These are phyloP conservation scores for Chlorella vulgaris DNA, from an alignment of 139 green algal species.

Conservation along the genomic window DNA sequence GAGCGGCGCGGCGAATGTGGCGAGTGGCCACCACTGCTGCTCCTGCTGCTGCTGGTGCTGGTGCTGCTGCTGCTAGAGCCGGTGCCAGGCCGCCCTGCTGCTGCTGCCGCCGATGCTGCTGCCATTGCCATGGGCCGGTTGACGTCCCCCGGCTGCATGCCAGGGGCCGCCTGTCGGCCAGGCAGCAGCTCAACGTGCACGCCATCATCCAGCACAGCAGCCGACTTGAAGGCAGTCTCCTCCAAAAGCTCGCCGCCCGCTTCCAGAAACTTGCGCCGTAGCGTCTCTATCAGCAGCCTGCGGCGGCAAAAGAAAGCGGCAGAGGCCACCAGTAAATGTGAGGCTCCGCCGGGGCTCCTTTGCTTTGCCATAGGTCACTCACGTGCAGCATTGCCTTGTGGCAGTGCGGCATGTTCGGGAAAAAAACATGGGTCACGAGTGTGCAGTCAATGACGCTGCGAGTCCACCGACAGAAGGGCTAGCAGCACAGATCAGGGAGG, in stretches of 20 bases:
- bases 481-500: too few species aligned
- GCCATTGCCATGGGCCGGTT: slow-evolving; percentile 55
- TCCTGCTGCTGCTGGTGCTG: background rate
- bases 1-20: background rate
- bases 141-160: slow-evolving; percentile 52
- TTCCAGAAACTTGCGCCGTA: slow-evolving; percentile 50
- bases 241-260: slow-evolving; percentile 63
- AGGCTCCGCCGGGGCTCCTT: too few species aligned
- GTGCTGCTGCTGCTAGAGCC: background rate
- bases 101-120: background rate
- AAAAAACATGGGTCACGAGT: too few species aligned
- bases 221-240: slow-evolving; percentile 56
- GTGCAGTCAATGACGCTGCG: background rate
- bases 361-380: background rate
- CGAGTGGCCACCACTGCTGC: background rate
- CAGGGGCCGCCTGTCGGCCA: background rate
- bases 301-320: background rate
- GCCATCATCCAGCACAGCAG: slow-evolving; percentile 56
- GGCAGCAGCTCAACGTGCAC: slow-evolving; percentile 39
- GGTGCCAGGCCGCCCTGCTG: background rate
- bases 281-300: slow-evolving; percentile 32
- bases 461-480: background rate
- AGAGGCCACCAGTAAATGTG: background rate
- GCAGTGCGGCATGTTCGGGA: too few species aligned
- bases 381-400: too few species aligned